A percentile compares a stretch with the other conserved stretches of the same genome.
Conservation (phyloP, 2,329 filamentous ascomycete species). For the Fusarium sp. region DNA sequence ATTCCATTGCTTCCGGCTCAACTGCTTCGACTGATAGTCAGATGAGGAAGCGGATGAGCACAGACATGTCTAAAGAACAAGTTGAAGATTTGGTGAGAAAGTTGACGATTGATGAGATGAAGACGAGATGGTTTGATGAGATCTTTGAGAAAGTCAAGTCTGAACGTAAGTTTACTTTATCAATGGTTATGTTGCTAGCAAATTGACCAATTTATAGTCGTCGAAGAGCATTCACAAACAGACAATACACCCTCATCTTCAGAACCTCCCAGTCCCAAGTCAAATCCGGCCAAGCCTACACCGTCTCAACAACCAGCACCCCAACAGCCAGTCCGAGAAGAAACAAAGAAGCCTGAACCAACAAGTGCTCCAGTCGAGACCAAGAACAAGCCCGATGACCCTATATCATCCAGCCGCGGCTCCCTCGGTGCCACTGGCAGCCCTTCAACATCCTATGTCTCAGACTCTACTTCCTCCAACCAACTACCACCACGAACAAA, state of each 20-base stretch:
- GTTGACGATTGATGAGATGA: conserved; percentile 45
- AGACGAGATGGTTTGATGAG: conserved; percentile 42
- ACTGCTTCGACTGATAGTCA: conserved; percentile 27
- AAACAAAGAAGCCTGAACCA: conserved; percentile 19
- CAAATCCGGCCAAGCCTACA: conserved; percentile 13
- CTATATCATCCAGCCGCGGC: conserved; percentile 8
- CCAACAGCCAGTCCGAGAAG: conserved; percentile 40
- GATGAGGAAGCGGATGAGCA: conserved; percentile 38
- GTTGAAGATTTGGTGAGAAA: conserved; percentile 41
- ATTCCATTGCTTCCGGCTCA: conserved; percentile 31
- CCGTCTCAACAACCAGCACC: conserved; percentile 6
- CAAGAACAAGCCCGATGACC: background rate
- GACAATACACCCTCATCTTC: conserved; percentile 37
- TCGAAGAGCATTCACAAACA: conserved; percentile 33
- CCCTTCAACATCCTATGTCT: conserved; percentile 35
- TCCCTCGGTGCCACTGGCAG: conserved; percentile 15
- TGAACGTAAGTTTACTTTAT: conserved; percentile 34
- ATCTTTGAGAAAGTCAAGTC: conserved; percentile 45
- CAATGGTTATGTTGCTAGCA: background rate
- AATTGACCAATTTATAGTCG: conserved; percentile 20
- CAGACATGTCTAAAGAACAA: conserved; percentile 44
- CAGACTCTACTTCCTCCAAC: conserved; percentile 37
- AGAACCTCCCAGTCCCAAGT: conserved; percentile 35
- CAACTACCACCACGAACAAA: conserved; percentile 16
- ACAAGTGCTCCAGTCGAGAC: background rate